Percentiles rank a stretch among this genome's conserved stretches.
Conservation (phyloP, 768 basidiomycete genomes). For the Pleurotus platypus region DNA sequence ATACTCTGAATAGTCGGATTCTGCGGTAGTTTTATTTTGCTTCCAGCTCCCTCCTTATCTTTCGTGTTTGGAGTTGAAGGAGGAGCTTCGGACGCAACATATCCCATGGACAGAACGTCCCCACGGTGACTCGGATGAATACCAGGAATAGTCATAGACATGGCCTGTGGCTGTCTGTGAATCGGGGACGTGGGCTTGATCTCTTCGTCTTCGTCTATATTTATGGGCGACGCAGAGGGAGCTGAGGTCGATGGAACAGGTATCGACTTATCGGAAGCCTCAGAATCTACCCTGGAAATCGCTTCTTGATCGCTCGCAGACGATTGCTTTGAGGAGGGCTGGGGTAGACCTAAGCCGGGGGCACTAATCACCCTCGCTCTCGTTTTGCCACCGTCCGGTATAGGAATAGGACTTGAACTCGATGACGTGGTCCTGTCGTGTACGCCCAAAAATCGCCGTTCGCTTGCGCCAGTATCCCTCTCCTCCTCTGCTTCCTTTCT, state of each 20-base stretch:
- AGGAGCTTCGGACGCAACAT: conserved; percentile 49
- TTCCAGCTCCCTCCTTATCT: conserved; percentile 19
- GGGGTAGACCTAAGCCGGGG: not conserved
- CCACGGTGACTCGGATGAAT: conserved; percentile 84
- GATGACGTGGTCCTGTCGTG: not conserved
- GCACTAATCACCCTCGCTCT: not conserved
- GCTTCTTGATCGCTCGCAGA: not conserved
- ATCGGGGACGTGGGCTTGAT: conserved; percentile 25
- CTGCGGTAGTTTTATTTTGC: conserved; percentile 24
- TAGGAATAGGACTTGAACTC: conserved; percentile 16
- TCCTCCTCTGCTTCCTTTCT: conserved; percentile 12
- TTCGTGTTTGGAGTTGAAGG: conserved; percentile 28
- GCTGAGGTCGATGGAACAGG: conserved; percentile 15
- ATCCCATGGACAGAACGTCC: conserved; percentile 83
- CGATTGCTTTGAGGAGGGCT: not conserved
- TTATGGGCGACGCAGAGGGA: conserved; percentile 31
- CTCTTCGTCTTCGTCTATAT: conserved; percentile 28
- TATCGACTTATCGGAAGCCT: not conserved
- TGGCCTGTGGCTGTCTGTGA: conserved; percentile 68
- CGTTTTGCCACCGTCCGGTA: conserved; percentile 14
- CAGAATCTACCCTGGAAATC: not conserved
- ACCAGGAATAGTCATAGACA: conserved; percentile 83
- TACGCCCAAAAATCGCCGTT: conserved; percentile 12
- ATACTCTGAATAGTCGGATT: conserved; percentile 62
- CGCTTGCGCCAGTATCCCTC: conserved; percentile 16